Conservation (phyloP, 495 filamentous ascomycete species). For the Talaromyces wortmannii region DNA sequence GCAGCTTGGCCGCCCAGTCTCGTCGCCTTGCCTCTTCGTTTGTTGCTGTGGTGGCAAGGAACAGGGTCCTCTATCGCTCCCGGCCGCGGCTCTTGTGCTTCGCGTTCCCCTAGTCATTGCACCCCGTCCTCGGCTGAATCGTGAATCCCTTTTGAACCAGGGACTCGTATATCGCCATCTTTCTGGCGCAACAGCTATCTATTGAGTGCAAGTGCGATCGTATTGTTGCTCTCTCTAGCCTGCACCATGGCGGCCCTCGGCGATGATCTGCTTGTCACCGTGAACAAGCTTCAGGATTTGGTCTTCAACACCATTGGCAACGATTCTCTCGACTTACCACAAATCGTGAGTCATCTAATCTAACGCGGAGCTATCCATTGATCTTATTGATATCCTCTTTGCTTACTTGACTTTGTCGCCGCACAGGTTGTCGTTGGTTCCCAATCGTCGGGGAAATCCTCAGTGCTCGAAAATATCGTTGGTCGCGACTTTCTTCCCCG, state of each 20-base stretch:
- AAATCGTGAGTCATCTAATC: conserved; percentile 67
- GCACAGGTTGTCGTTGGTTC: conserved; percentile 92
- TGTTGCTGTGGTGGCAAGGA: not conserved
- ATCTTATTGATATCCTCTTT: not conserved
- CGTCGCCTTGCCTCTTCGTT: not conserved
- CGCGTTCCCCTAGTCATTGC: not conserved
- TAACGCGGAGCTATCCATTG: not conserved
- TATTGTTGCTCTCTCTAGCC: not conserved
- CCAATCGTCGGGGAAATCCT: conserved; percentile 98
- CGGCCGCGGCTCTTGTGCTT: not conserved
- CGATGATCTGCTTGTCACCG: conserved; percentile 84
- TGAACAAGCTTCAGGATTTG: conserved; percentile 96
- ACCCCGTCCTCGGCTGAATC: not conserved
- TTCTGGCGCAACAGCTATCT: not conserved
- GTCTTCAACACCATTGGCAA: conserved; percentile 99
- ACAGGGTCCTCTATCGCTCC: not conserved
- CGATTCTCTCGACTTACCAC: conserved; percentile 93
- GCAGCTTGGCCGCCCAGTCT: not conserved
- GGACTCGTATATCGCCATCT: not conserved
- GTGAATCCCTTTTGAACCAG: not conserved
- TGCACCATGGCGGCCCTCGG: conserved; percentile 64
- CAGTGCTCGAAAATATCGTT: conserved; percentile 97
- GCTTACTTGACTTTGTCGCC: not conserved
- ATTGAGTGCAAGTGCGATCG: not conserved
- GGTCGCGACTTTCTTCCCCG: conserved; percentile 95